Conservation (phyloP, 1,284 basidiomycete species). For the Lentinula novae-zelandiae region DNA sequence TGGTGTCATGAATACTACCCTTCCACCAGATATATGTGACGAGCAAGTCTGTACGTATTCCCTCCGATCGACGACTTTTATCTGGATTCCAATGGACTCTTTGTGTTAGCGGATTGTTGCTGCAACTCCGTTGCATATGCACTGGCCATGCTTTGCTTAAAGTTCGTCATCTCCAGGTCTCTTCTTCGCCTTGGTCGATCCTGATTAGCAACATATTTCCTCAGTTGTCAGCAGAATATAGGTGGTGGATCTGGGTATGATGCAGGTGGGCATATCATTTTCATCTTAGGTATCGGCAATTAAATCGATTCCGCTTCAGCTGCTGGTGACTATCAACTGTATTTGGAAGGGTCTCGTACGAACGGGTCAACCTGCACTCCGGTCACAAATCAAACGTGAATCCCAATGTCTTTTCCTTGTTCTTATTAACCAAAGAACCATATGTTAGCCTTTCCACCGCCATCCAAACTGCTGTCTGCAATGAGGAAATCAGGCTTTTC, state of each 20-base stretch:
- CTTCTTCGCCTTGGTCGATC: not conserved
- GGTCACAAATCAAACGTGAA: conserved; percentile 21
- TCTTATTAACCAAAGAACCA: not conserved
- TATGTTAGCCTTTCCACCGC: conserved; percentile 14
- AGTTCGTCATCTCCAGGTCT: conserved; percentile 18
- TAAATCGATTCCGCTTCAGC: conserved; percentile 3
- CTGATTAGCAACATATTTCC: not conserved
- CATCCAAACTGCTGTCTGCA: conserved; percentile 22
- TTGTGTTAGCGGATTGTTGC: conserved; percentile 22
- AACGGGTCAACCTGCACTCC: conserved; percentile 16
- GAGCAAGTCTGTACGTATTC: conserved; percentile 22
- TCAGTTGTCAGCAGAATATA: conserved; percentile 25
- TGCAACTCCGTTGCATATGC: conserved; percentile 28
- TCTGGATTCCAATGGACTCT: not conserved
- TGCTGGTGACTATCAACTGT: conserved; percentile 10
- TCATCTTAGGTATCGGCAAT: not conserved
- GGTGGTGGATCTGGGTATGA: conserved; percentile 12
- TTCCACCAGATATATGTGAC: conserved; percentile 23
- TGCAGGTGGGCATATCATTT: conserved; percentile 1
- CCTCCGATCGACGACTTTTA: not conserved
- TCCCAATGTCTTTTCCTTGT: not conserved
- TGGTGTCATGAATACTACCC: conserved; percentile 18
- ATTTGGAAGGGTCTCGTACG: conserved; percentile 4
- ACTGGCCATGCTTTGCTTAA: conserved; percentile 29
- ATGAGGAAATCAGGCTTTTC: conserved; percentile 19